Evolutionary conservation across 371 early-diverging fungal genomes (phyloP).

Genomic region (Conidiobolus incongruus): DNA sequence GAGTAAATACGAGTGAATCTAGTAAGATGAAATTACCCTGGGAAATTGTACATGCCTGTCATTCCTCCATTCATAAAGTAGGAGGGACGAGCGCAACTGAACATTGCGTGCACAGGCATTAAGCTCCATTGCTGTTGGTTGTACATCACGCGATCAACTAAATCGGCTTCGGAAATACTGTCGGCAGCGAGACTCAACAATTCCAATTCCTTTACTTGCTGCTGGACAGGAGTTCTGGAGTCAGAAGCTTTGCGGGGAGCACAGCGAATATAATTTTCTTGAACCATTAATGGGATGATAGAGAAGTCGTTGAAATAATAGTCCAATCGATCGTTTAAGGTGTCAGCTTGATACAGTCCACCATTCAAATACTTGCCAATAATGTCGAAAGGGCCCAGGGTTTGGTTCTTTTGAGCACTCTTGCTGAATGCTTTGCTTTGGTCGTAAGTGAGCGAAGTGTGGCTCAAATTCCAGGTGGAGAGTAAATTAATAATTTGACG

Average conservation of each 20-base stretch:
- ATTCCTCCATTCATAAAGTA: constrained; percentile 42
- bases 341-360: constrained; percentile 18
- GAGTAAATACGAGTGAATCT: neutral
- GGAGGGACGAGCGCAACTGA: constrained; percentile 76
- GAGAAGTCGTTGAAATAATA: constrained; percentile 87
- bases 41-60: constrained; percentile 10
- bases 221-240: neutral
- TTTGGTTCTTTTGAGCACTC: constrained; percentile 74
- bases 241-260: constrained; percentile 7
- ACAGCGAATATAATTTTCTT: constrained; percentile 34
- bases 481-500: constrained; percentile 96
- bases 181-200: constrained; percentile 68
- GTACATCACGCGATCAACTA: constrained; percentile 61
- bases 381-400: constrained; percentile 70
- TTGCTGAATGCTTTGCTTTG: constrained; percentile 53
- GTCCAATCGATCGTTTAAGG: constrained; percentile 60
- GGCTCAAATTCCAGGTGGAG: constrained; percentile 57
- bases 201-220: constrained; percentile 14
- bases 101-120: constrained; percentile 75
- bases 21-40: constrained; percentile 9
- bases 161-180: constrained; percentile 69
- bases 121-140: constrained; percentile 77
- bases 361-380: constrained; percentile 36
- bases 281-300: constrained; percentile 82
- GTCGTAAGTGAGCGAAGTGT: constrained; percentile 47